Evolutionary conservation across 2,329 filamentous ascomycete species (phyloP).

Genomic region (Aspergillus tubingensis): DNA sequence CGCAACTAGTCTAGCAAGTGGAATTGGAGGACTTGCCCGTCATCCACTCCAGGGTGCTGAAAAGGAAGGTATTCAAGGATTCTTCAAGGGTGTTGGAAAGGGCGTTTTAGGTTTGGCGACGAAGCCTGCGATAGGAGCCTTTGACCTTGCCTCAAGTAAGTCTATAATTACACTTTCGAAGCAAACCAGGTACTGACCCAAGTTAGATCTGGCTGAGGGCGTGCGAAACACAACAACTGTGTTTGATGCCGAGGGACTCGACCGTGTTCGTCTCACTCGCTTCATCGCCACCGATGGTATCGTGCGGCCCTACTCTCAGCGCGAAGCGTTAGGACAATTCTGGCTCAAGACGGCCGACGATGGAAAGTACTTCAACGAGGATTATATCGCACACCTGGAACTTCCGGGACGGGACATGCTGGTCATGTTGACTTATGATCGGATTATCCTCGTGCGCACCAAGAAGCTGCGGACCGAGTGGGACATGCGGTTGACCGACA

Average conservation of each 20-base stretch:
- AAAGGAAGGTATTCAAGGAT: slow-evolving; percentile 88
- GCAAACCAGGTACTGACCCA: slow-evolving; percentile 12
- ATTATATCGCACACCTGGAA: slow-evolving; percentile 95
- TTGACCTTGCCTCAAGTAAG: slow-evolving; percentile 85
- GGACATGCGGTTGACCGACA: slow-evolving; percentile 93
- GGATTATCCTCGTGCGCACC: slow-evolving; percentile 87
- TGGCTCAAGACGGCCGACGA: slow-evolving; percentile 99
- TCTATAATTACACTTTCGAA: slow-evolving; percentile 2
- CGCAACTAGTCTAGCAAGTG: slow-evolving; percentile 86
- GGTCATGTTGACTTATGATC: slow-evolving; percentile 82
- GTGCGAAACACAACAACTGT: slow-evolving; percentile 99
- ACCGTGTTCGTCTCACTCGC: slow-evolving; percentile 88
- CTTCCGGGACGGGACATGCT: slow-evolving; percentile 85
- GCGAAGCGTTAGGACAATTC: slow-evolving; percentile 93
- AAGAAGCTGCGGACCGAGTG: slow-evolving; percentile 86
- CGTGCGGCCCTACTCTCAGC: slow-evolving; percentile 89
- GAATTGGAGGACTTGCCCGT: slow-evolving; percentile 86
- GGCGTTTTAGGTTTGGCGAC: slow-evolving; percentile 91
- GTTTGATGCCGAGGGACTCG: slow-evolving; percentile 91
- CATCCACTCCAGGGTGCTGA: slow-evolving; percentile 96
- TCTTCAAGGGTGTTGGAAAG: slow-evolving; percentile 97
- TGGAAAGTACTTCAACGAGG: slow-evolving; percentile 95
- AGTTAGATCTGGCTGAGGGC: slow-evolving; percentile 78
- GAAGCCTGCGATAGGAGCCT: slow-evolving; percentile 93
- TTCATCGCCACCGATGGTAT: slow-evolving; percentile 93